Evolutionary conservation across 306 rosid genomes (phyloP).

Genomic region (Hippophae rhamnoides): DNA sequence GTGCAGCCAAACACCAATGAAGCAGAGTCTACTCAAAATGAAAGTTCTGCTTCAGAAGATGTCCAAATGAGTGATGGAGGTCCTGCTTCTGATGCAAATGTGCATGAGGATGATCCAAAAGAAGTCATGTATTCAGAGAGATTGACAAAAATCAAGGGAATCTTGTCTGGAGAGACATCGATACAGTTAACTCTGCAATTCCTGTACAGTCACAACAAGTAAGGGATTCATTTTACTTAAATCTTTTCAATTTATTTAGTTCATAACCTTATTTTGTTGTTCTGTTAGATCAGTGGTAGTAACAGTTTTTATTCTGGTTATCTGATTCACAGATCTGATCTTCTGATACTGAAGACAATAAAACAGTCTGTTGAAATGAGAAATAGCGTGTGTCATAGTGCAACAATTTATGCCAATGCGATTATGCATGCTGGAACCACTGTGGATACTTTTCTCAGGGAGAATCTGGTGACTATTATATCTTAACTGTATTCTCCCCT

Average conservation of each 20-base stretch:
- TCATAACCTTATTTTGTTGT: not conserved
- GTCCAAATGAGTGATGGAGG: conserved; percentile 74
- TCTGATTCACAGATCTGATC: conserved; percentile 68
- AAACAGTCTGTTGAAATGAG: conserved; percentile 99
- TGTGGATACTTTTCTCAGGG: conserved; percentile 93
- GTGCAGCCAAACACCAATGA: conserved; percentile 42
- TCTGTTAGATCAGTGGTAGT: conserved; percentile 4
- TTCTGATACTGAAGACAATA: conserved; percentile 87
- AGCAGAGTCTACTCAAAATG: conserved; percentile 46
- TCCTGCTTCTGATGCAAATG: conserved; percentile 26
- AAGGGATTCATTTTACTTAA: conserved; percentile 26
- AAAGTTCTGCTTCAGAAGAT: conserved; percentile 53
- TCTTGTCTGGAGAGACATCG: conserved; percentile 90
- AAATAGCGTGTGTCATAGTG: conserved; percentile 94
- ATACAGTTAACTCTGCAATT: conserved; percentile 85
- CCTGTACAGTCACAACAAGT: conserved; percentile 96
- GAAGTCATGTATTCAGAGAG: conserved; percentile 75
- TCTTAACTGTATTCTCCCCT: not conserved
- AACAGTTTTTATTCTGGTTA: conserved; percentile 20
- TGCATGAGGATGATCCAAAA: conserved; percentile 55
- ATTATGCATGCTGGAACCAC: conserved; percentile 98
- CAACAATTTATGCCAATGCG: conserved; percentile 93
- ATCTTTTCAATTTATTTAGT: conserved; percentile 11
- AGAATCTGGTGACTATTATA: conserved; percentile 54
- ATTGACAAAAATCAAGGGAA: conserved; percentile 72